These are phyloP conservation scores for Pilasporangium apinafurcum DNA, from an alignment of 352 stramenopile species.

Conservation along the genomic window DNA sequence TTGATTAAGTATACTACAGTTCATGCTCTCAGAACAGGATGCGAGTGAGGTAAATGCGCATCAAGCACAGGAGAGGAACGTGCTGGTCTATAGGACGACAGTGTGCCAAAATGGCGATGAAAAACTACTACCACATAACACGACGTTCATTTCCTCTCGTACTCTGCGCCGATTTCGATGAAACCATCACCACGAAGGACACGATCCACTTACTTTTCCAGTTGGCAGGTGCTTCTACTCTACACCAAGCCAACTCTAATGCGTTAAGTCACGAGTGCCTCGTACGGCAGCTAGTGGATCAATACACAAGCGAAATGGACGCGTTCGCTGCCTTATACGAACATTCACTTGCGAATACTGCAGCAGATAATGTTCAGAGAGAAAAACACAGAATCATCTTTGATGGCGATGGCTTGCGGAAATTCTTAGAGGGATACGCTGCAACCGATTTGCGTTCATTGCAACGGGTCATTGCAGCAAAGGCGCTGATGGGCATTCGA, in stretches of 20 bases:
- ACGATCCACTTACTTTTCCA: constrained; percentile 55
- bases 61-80: too few species aligned
- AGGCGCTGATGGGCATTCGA: constrained; percentile 28
- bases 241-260: not conserved
- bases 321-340: constrained; percentile 7
- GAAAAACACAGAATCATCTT: constrained; percentile 10
- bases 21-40: too few species aligned
- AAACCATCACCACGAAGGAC: constrained; percentile 57
- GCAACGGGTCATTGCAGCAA: constrained; percentile 24
- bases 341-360: too few species aligned
- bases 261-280: constrained; percentile 7
- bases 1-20: too few species aligned
- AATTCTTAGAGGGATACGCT: constrained; percentile 40
- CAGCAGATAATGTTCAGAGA: too few species aligned
- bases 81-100: too few species aligned
- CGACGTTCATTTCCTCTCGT: constrained; percentile 13
- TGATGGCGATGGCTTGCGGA: constrained; percentile 18
- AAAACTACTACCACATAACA: not conserved
- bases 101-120: constrained; percentile 1
- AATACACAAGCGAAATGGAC: constrained; percentile 24
- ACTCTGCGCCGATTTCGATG: constrained; percentile 67
- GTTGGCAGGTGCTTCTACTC: constrained; percentile 4
- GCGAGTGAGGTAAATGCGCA: too few species aligned
- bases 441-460: constrained; percentile 39
- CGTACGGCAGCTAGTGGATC: constrained; percentile 21